Conservation (phyloP, 1,284 basidiomycete species). For the Malassezia japonica region DNA sequence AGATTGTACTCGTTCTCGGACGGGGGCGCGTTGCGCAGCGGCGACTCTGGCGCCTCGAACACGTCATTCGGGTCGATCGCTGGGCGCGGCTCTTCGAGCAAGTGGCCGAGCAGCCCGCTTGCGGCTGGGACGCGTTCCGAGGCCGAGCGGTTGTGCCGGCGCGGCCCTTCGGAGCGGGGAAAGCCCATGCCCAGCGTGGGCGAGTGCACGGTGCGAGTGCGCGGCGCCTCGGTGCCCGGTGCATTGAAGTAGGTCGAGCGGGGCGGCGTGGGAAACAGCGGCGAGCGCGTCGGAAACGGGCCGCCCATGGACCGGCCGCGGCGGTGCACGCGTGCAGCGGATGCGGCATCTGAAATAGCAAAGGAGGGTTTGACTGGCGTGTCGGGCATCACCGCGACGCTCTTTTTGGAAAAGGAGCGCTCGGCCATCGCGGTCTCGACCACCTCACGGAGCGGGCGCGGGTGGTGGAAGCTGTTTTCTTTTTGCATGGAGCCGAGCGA, state of each 20-base stretch:
- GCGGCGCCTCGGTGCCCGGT: not conserved
- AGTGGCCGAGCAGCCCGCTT: not conserved
- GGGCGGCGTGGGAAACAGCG: constrained; percentile 6
- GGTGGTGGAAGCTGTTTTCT: constrained; percentile 20
- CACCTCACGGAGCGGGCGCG: constrained; percentile 39
- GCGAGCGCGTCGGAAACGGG: constrained; percentile 4
- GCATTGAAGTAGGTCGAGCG: not conserved
- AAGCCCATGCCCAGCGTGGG: not conserved
- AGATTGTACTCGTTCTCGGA: not conserved
- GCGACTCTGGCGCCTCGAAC: constrained; percentile 14
- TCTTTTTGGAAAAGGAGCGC: constrained; percentile 18
- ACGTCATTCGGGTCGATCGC: constrained; percentile 9
- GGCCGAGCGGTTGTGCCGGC: constrained; percentile 11
- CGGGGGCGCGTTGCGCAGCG: not conserved
- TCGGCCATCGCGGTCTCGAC: constrained; percentile 39
- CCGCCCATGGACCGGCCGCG: constrained; percentile 17
- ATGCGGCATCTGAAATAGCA: constrained; percentile 2
- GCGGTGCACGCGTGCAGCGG: constrained; percentile 10
- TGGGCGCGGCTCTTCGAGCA: not conserved
- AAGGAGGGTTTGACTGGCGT: constrained; percentile 46
- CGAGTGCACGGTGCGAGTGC: not conserved
- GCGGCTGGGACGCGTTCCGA: constrained; percentile 7
- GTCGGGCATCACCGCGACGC: constrained; percentile 46
- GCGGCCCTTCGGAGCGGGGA: not conserved
- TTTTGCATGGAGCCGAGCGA: not conserved